Evolutionary conservation across 2,329 filamentous ascomycete species (phyloP).

Genomic region (Colletotrichum tamarilloi): DNA sequence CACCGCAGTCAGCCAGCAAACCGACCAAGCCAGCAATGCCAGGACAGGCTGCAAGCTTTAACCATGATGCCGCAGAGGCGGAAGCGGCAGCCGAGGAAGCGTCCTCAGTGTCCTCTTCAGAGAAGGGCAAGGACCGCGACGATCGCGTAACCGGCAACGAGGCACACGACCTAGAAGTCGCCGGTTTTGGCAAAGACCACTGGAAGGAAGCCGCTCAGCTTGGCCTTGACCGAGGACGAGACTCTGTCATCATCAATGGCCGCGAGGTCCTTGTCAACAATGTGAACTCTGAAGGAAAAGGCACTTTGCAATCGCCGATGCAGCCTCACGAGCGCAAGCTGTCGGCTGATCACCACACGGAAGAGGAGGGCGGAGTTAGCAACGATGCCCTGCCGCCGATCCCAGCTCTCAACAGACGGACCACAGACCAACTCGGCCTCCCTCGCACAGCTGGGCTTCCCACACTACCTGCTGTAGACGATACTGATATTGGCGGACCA

Average conservation of each 20-base stretch:
- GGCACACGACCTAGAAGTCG: conserved; percentile 79
- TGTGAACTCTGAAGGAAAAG: conserved; percentile 72
- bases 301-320: conserved; percentile 65
- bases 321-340: conserved; percentile 50
- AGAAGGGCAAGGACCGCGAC: conserved; percentile 48
- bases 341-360: conserved; percentile 33
- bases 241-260: conserved; percentile 75
- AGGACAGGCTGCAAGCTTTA: conserved; percentile 68
- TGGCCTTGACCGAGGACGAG: conserved; percentile 72
- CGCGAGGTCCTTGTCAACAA: conserved; percentile 78
- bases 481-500: conserved; percentile 85
- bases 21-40: conserved; percentile 10
- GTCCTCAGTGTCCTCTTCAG: conserved; percentile 21
- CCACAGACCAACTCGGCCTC: conserved; percentile 75
- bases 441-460: conserved; percentile 77
- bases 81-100: conserved; percentile 54
- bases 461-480: conserved; percentile 75
- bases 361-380: conserved; percentile 42
- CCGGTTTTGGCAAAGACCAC: conserved; percentile 80
- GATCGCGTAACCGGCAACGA: conserved; percentile 65
- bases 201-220: conserved; percentile 74
- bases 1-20: background rate
- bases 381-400: conserved; percentile 68
- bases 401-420: conserved; percentile 67
- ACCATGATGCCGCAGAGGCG: conserved; percentile 73